Evolutionary conservation across 179 eudicot species (phyloP).

Genomic region (Amaranthus tricolor): DNA sequence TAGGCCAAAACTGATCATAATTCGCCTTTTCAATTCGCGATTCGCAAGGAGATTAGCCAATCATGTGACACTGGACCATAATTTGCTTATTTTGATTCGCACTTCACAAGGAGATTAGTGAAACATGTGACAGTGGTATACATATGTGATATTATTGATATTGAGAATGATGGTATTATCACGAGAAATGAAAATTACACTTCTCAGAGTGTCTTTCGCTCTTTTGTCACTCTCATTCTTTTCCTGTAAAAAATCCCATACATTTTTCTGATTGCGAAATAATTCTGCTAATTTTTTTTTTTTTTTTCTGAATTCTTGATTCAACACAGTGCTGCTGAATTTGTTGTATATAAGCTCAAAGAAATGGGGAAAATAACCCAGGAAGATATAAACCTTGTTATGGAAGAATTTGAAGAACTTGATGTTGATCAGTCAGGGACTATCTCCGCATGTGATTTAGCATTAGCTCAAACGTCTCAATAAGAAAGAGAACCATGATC

Average conservation of each 20-base stretch:
- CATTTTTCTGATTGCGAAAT: background rate
- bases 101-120: no score
- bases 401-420: conserved; percentile 57
- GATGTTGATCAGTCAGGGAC: conserved; percentile 42
- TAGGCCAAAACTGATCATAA: no score
- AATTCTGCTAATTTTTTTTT: background rate
- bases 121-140: no score
- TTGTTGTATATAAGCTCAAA: conserved; percentile 56
- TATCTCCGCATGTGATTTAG: conserved; percentile 30
- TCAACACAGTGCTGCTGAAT: conserved; percentile 52
- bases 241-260: background rate
- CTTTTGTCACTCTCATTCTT: background rate
- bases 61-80: no score
- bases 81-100: no score
- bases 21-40: no score
- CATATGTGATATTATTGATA: background rate
- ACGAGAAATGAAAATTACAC: background rate
- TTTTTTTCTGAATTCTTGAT: background rate
- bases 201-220: background rate
- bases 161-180: background rate
- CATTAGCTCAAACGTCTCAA: conserved; percentile 31
- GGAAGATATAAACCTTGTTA: conserved; percentile 48
- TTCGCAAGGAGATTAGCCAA: no score
- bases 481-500: background rate
- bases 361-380: conserved; percentile 67